A percentile compares a stretch with the other conserved stretches of the same genome.
phyloP scores from a whole-genome alignment of 805 yeast genomes.

The Schwanniomyces yamadae region DNA sequence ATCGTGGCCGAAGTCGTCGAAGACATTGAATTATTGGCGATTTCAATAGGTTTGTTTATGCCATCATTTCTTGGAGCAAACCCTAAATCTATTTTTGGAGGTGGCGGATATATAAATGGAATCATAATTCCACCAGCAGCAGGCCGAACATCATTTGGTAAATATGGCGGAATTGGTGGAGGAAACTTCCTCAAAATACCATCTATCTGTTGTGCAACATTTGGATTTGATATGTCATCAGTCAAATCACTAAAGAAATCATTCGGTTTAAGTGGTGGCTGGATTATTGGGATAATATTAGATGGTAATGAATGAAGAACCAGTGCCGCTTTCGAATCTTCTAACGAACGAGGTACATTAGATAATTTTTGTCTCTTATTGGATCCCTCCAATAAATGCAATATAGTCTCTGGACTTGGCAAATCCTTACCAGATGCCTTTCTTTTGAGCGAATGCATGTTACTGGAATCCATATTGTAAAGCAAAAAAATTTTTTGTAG shows the following conservation, averaged over 20 bases:
- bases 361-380: constrained; percentile 9
- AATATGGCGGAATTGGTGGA: constrained; percentile 40
- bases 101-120: constrained; percentile 45
- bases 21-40: neutral
- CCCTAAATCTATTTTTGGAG: constrained; percentile 29
- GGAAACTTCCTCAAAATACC: constrained; percentile 30
- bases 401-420: constrained; percentile 14
- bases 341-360: constrained; percentile 6
- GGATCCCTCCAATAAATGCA: constrained; percentile 11
- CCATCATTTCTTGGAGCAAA: too few species aligned
- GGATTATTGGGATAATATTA: constrained; percentile 34
- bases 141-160: constrained; percentile 8
- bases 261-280: constrained; percentile 23
- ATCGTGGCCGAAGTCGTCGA: neutral
- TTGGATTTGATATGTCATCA: constrained; percentile 12
- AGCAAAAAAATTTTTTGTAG: constrained; percentile 3
- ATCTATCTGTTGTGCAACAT: constrained; percentile 18
- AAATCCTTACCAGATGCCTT: constrained; percentile 7
- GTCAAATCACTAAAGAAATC: constrained; percentile 39
- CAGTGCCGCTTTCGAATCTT: constrained; percentile 13
- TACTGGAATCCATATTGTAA: constrained; percentile 3
- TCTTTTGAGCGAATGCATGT: constrained; percentile 4
- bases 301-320: constrained; percentile 37
- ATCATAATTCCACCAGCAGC: constrained; percentile 36
- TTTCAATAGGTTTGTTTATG: too few species aligned